Base-by-base conservation (phyloP, 352 stramenopile genomes). In the Phytophthora sp. region DNA sequence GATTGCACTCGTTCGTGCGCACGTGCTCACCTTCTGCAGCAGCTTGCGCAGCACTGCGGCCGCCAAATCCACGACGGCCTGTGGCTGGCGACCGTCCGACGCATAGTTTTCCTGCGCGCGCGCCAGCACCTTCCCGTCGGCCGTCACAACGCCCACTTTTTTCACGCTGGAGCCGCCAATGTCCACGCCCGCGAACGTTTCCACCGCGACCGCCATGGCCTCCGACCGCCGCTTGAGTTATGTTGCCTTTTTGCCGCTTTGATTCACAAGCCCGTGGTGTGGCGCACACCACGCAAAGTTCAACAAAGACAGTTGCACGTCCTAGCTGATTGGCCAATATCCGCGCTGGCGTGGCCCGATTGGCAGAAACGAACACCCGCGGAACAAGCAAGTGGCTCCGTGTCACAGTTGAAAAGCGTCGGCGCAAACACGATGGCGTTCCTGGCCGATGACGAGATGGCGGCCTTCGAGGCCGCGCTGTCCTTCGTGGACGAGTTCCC, bases 401-500 rank as follows among this genome's bases (percentile, higher is more conserved):
- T 57, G 44, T 51, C 39, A 38, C 45, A 64, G 18, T 62, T 60
- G 51, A 61, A 67, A 32, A 37, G n/a, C 45, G n/a, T 34, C 24
- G 28, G 23, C 37, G 18, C 15, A 3, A 54, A 37, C 8, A 39
- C 13, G 17, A 72, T 73, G 64, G 64, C 57, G 26, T 73, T 73
- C 58, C 41, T 73, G 8, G 51, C 64, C 5, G 69, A 77, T 41
- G 69, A 73, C 24, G 69, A 77, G 54, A 71, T 73, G 64, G 64
- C 64, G 13, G 64, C 52, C 17, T 73, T 73, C 27, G 37, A 73
- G 45, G 64, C 69, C 6, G 69, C 59, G 24, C 43, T 77, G 32
- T 77, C 59, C 30, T 77, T 71, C 51, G 58, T 77, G 44, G 69
- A 74, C 58, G 69, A 77, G 43, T 68, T 74, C 28, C 26, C 58